A percentile compares a stretch with the other conserved stretches of the same genome.
Evolutionary conservation across 192 early-diverging fungal genomes (phyloP).

Genomic region (Entomortierella beljakovae): DNA sequence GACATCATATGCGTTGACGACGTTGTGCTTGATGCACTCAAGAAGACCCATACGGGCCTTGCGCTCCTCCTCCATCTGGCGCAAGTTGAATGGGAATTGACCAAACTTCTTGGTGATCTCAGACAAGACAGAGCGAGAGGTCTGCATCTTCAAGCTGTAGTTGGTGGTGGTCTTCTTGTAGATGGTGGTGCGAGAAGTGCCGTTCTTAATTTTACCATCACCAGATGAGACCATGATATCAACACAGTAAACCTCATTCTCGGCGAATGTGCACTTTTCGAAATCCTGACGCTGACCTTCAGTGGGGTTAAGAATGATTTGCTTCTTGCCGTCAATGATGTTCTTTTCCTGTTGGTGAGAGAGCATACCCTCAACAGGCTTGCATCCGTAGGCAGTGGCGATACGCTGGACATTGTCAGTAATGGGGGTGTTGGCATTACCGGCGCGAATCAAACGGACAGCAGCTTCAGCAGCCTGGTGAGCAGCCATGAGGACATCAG

Average conservation of each 20-base stretch:
- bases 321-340: conserved; percentile 91
- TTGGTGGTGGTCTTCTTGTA: conserved; percentile 88
- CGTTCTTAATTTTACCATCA: conserved; percentile 84
- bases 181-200: conserved; percentile 83
- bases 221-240: conserved; percentile 92
- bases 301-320: conserved; percentile 92
- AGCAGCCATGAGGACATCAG: conserved; percentile 90
- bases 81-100: conserved; percentile 89
- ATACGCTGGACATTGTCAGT: conserved; percentile 87
- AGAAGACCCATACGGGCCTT: conserved; percentile 92
- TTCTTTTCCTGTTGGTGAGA: conserved; percentile 89
- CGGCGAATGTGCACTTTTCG: conserved; percentile 74
- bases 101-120: conserved; percentile 86
- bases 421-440: conserved; percentile 72
- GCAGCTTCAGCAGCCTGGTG: conserved; percentile 87
- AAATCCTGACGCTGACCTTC: conserved; percentile 80
- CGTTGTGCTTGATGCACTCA: conserved; percentile 86
- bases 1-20: conserved; percentile 86
- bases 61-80: conserved; percentile 89
- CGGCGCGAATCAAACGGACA: conserved; percentile 88
- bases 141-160: conserved; percentile 90
- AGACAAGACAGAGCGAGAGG: conserved; percentile 77
- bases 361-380: conserved; percentile 93
- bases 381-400: conserved; percentile 83
- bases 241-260: conserved; percentile 94